Conservation (phyloP, 257 asterid genomes). For the Plectranthus barbatus region DNA sequence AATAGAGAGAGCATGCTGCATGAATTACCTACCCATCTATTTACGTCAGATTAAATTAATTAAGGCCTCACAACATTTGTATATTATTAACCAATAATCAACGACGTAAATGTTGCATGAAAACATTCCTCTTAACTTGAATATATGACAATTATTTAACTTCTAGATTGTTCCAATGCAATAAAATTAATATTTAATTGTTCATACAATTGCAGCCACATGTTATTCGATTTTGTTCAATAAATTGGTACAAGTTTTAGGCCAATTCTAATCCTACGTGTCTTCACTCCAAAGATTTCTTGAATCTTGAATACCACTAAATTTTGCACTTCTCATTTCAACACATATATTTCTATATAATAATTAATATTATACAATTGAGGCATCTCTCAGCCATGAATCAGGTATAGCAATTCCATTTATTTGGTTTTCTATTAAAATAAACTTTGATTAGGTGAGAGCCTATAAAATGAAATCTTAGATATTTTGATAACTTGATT, state of each 20-base stretch:
- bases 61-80: no score
- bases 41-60: no score
- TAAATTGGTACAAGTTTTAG: constrained; percentile 13
- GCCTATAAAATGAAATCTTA: not conserved
- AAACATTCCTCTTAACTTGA: not conserved
- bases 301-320: no score
- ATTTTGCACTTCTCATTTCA: no score
- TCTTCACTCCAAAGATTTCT: not conserved
- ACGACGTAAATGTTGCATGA: not conserved
- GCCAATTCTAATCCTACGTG: no score
- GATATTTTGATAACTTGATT: not conserved
- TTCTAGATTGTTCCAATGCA: constrained; percentile 13
- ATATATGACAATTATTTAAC: not conserved
- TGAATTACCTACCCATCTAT: no score
- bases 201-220: no score
- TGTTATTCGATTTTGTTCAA: constrained; percentile 15
- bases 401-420: constrained; percentile 17
- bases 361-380: not conserved
- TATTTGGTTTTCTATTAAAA: constrained; percentile 23
- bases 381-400: not conserved
- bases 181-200: no score
- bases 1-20: no score
- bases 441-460: not conserved
- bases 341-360: not conserved
- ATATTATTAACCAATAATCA: no score